Evolutionary conservation across 2,329 filamentous ascomycete genomes (phyloP).

Genomic region (Phoma sp.): DNA sequence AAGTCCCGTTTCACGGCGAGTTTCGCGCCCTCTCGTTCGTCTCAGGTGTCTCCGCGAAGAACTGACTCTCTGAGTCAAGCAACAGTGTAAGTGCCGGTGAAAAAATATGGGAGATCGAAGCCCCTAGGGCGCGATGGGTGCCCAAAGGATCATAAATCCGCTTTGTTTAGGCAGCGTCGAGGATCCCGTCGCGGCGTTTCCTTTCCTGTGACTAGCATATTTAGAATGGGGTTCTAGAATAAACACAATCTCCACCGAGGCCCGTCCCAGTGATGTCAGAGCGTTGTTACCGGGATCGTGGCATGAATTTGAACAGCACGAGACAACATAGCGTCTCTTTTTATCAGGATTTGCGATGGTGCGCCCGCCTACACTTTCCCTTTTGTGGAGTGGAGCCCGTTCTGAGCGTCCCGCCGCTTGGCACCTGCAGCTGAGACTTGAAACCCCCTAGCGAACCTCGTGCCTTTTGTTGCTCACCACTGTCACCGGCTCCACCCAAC

Average conservation of each 20-base stretch:
- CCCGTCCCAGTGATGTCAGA: conserved; percentile 9
- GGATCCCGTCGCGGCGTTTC: background rate
- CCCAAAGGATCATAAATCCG: background rate
- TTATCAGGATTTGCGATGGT: background rate
- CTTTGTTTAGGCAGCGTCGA: background rate
- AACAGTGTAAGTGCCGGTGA: background rate
- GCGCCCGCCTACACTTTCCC: conserved; percentile 2
- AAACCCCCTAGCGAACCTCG: conserved; percentile 7
- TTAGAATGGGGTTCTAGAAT: conserved; percentile 4
- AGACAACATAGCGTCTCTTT: conserved; percentile 3
- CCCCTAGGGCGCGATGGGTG: background rate
- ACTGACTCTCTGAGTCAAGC: background rate
- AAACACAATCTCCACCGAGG: conserved; percentile 5
- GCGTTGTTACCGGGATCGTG: background rate
- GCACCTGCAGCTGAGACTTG: conserved; percentile 4
- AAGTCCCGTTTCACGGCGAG: background rate
- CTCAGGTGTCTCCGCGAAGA: conserved; percentile 1
- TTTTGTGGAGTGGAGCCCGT: conserved; percentile 5
- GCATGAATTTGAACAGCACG: conserved; percentile 13
- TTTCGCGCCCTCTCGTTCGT: background rate
- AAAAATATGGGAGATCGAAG: background rate
- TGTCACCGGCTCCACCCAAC: conserved; percentile 1
- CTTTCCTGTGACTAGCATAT: background rate
- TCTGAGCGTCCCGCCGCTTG: conserved; percentile 5
- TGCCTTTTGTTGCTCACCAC: conserved; percentile 3